These are phyloP conservation scores for Prunus dulcis DNA, from an alignment of 306 rosid species.

Conservation along the genomic window DNA sequence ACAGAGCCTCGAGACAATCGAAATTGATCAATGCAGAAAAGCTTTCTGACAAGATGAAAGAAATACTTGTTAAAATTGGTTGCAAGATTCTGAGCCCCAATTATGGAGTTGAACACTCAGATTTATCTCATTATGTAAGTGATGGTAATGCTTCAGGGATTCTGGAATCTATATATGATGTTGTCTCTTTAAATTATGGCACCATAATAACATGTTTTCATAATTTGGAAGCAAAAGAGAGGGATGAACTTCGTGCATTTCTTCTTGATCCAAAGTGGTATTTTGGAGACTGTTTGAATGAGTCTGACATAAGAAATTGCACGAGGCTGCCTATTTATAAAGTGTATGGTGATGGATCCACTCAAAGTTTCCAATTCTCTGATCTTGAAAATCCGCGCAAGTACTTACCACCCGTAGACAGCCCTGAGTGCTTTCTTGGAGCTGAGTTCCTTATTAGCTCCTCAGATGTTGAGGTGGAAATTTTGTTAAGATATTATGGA, in stretches of 20 bases:
- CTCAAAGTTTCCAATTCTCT: slow-evolving; percentile 56
- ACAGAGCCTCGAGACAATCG: slow-evolving; percentile 61
- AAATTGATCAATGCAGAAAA: slow-evolving; percentile 67
- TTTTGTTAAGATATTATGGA: slow-evolving; percentile 73
- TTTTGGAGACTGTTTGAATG: slow-evolving; percentile 61
- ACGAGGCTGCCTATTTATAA: slow-evolving; percentile 72
- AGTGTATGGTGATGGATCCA: slow-evolving; percentile 57
- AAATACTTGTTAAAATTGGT: slow-evolving; percentile 67
- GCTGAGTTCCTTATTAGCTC: slow-evolving; percentile 65
- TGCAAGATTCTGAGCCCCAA: slow-evolving; percentile 62
- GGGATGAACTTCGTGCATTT: slow-evolving; percentile 71
- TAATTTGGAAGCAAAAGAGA: slow-evolving; percentile 61
- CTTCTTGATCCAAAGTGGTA: slow-evolving; percentile 94
- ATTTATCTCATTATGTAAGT: slow-evolving; percentile 63
- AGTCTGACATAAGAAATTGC: slow-evolving; percentile 49
- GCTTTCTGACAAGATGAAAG: slow-evolving; percentile 52
- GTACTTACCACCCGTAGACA: slow-evolving; percentile 74
- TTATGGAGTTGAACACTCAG: slow-evolving; percentile 67
- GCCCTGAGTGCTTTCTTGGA: slow-evolving; percentile 74
- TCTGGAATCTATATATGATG: slow-evolving; percentile 63
- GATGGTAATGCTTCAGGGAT: slow-evolving; percentile 67
- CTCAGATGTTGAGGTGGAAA: slow-evolving; percentile 60
- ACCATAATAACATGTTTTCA: slow-evolving; percentile 44
- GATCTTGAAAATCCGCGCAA: slow-evolving; percentile 72
- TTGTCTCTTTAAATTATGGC: slow-evolving; percentile 44